phyloP scores from a whole-genome alignment of 2,329 filamentous ascomycete genomes.

The Raffaelea ambrosiae region DNA sequence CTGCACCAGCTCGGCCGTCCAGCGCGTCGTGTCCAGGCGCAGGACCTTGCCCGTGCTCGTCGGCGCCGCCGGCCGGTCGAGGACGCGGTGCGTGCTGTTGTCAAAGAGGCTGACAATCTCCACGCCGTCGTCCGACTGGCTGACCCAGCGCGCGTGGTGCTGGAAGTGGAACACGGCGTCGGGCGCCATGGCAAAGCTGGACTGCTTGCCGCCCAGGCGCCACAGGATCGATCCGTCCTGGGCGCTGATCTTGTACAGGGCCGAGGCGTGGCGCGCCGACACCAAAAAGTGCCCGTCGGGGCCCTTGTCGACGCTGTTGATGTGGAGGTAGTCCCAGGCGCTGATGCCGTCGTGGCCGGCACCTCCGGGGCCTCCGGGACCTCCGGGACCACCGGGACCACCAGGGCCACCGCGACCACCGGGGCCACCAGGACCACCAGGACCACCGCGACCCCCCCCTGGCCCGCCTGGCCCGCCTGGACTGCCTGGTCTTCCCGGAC shows the following conservation, averaged over 20 bases:
- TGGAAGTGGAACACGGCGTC: constrained; percentile 30
- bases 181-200: constrained; percentile 26
- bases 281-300: constrained; percentile 33
- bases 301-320: constrained; percentile 39
- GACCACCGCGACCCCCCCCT: too few relatives aligned
- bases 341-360: constrained; percentile 16
- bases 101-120: constrained; percentile 40
- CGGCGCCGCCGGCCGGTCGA: constrained; percentile 15
- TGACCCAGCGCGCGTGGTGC: constrained; percentile 35
- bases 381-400: not conserved
- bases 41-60: constrained; percentile 26
- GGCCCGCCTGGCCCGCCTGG: too few relatives aligned
- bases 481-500: too few relatives aligned
- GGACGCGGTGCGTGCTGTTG: constrained; percentile 38
- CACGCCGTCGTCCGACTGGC: constrained; percentile 21
- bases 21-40: constrained; percentile 29
- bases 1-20: constrained; percentile 33
- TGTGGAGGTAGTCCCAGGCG: constrained; percentile 40
- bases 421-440: too few relatives aligned
- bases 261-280: constrained; percentile 30
- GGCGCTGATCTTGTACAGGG: constrained; percentile 30
- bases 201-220: constrained; percentile 33
- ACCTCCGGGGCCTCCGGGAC: constrained; percentile 1
- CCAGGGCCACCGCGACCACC: not conserved
- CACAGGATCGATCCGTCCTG: constrained; percentile 34